Percentiles rank a stretch among this genome's conserved stretches.
Conservation (phyloP, 129 eudicot species). For the Lonicera japonica region DNA sequence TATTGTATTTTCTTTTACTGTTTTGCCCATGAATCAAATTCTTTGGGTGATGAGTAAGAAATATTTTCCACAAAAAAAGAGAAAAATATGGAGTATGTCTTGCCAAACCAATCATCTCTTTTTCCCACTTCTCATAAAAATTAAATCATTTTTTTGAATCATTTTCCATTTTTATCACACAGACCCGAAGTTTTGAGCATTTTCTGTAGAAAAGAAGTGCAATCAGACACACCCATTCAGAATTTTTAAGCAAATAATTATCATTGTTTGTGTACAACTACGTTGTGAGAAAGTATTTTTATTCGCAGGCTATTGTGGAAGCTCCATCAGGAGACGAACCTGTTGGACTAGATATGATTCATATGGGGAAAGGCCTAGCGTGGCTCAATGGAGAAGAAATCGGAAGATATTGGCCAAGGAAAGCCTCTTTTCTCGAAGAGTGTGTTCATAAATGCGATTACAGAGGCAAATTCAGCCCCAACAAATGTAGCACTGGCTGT, state of each 20-base stretch:
- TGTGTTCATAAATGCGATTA: constrained; percentile 86
- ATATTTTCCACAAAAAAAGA: too few species aligned
- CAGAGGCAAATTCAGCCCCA: constrained; percentile 81
- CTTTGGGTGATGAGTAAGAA: too few species aligned
- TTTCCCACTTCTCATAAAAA: not conserved
- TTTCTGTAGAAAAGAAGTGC: too few species aligned
- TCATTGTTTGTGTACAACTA: too few species aligned
- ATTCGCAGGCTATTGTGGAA: constrained; percentile 62
- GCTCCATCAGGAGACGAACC: constrained; percentile 85
- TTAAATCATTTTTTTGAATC: too few species aligned
- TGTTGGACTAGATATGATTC: constrained; percentile 89
- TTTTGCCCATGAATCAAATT: too few species aligned
- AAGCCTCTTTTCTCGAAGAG: constrained; percentile 47
- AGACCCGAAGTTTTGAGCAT: not conserved
- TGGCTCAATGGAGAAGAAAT: constrained; percentile 96
- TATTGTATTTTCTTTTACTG: too few species aligned
- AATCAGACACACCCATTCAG: too few species aligned
- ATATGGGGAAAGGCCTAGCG: constrained; percentile 97
- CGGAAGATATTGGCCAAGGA: constrained; percentile 95
- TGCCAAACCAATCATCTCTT: not conserved
- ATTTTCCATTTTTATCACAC: not conserved
- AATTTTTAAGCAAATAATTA: too few species aligned
- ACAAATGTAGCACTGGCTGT: constrained; percentile 84
- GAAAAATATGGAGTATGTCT: too few species aligned
- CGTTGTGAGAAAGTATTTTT: not conserved